phyloP scores from a whole-genome alignment of 1,139 yeast species.

The Fermentozyma sake region DNA sequence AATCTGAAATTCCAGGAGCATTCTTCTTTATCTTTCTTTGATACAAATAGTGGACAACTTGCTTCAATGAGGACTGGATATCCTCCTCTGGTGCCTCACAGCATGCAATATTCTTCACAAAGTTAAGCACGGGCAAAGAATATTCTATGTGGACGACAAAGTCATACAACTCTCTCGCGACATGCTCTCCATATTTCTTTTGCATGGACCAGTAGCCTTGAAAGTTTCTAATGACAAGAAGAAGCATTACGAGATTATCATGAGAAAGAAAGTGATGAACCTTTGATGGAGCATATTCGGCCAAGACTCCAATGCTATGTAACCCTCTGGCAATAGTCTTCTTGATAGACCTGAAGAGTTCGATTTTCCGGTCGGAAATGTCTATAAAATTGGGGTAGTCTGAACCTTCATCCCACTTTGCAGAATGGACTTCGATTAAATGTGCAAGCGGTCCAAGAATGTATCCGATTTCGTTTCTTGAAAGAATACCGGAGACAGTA shows the following conservation, averaged over 20 bases:
- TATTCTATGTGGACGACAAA: conserved; percentile 46
- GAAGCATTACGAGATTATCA: conserved; percentile 32
- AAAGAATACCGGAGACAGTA: conserved; percentile 41
- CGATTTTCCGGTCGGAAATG: conserved; percentile 15
- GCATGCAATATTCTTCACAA: conserved; percentile 42
- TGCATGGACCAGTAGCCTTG: conserved; percentile 55
- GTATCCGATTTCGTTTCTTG: conserved; percentile 31
- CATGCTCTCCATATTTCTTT: conserved; percentile 67
- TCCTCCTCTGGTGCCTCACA: conserved; percentile 17
- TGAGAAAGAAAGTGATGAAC: conserved; percentile 21
- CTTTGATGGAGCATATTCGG: conserved; percentile 28
- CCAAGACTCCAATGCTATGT: conserved; percentile 40
- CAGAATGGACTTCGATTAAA: conserved; percentile 39
- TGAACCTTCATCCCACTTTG: conserved; percentile 21
- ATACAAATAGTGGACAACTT: conserved; percentile 21
- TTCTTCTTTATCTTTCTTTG: conserved; percentile 18
- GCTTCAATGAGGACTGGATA: conserved; percentile 10
- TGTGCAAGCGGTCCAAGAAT: conserved; percentile 46
- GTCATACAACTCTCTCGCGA: conserved; percentile 49
- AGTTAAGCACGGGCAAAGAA: conserved; percentile 43
- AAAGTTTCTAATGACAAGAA: conserved; percentile 44
- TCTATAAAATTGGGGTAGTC: conserved; percentile 30
- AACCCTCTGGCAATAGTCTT: conserved; percentile 32
- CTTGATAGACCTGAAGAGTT: conserved; percentile 20
- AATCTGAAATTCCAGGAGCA: conserved; percentile 37